These are phyloP conservation scores for Sclerospora graminicola DNA, from an alignment of 352 stramenopile species.

Conservation along the genomic window DNA sequence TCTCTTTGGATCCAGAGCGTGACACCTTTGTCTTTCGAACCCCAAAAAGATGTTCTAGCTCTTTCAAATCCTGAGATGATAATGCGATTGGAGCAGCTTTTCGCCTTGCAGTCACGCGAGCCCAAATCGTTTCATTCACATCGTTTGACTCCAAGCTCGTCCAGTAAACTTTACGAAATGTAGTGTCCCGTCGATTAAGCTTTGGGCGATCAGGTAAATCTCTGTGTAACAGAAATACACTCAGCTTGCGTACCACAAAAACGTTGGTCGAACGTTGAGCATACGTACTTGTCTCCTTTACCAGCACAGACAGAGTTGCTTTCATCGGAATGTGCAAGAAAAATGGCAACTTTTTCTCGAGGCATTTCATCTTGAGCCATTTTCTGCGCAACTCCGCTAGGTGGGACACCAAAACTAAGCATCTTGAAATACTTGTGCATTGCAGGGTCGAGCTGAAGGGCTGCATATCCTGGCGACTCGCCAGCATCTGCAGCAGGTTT, in stretches of 20 bases:
- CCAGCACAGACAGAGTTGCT: slow-evolving; percentile 1
- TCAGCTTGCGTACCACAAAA: no score
- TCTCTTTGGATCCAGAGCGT: slow-evolving; percentile 10
- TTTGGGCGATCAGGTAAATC: no score
- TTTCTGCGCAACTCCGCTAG: slow-evolving; percentile 60
- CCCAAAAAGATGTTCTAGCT: slow-evolving; percentile 47
- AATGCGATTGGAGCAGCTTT: slow-evolving; percentile 63
- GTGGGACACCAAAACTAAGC: slow-evolving; percentile 62
- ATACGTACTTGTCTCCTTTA: slow-evolving; percentile 4
- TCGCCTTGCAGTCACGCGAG: slow-evolving; percentile 42
- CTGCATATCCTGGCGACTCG: slow-evolving; percentile 43
- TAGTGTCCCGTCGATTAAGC: slow-evolving; percentile 26
- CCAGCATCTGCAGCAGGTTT: no score
- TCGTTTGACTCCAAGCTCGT: slow-evolving; percentile 43
- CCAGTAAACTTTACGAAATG: slow-evolving; percentile 77
- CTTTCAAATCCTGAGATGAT: slow-evolving; percentile 58
- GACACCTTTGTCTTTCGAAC: slow-evolving; percentile 10
- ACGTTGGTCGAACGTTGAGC: background rate
- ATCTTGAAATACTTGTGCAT: slow-evolving; percentile 86
- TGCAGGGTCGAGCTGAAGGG: slow-evolving; percentile 38
- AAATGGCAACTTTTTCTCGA: slow-evolving; percentile 45
- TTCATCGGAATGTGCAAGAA: slow-evolving; percentile 37
- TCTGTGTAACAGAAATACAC: no score
- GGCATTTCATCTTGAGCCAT: slow-evolving; percentile 71
- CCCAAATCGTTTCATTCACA: slow-evolving; percentile 61